Evolutionary conservation across 1,139 yeast species (phyloP).

Genomic region (Tardiomyces blankii): DNA sequence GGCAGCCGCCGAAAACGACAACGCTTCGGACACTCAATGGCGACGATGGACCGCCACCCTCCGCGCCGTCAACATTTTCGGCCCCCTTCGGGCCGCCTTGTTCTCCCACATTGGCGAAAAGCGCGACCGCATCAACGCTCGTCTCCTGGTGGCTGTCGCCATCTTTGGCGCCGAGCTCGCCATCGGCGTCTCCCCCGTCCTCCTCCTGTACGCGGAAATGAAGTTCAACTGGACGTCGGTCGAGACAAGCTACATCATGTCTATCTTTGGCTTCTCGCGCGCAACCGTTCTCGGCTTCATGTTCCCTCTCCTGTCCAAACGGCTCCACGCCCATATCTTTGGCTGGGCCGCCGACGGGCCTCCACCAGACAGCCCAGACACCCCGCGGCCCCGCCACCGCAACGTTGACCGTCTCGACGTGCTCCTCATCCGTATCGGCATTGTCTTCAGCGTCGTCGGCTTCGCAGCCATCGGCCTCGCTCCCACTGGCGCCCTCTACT

Average conservation of each 20-base stretch:
- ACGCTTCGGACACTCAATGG: neutral
- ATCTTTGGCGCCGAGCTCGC: constrained; percentile 28
- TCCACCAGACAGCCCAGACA: constrained; percentile 23
- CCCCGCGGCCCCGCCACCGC: constrained; percentile 13
- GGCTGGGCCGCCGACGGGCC: constrained; percentile 8
- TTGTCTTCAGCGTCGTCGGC: constrained; percentile 34
- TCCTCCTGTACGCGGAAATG: constrained; percentile 49
- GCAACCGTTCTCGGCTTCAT: constrained; percentile 32
- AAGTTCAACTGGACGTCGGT: constrained; percentile 48
- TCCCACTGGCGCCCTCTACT: constrained; percentile 17
- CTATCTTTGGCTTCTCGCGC: constrained; percentile 40
- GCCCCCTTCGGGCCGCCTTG: constrained; percentile 38
- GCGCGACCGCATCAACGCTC: constrained; percentile 27
- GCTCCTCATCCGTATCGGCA: constrained; percentile 31
- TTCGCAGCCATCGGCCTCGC: constrained; percentile 31
- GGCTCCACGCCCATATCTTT: neutral
- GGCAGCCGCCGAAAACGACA: neutral
- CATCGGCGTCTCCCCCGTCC: constrained; percentile 32
- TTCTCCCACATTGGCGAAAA: constrained; percentile 28
- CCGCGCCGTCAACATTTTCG: constrained; percentile 15
- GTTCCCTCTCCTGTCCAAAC: constrained; percentile 33
- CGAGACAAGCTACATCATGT: constrained; percentile 48
- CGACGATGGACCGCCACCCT: constrained; percentile 3
- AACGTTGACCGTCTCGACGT: constrained; percentile 46
- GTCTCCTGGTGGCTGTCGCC: constrained; percentile 36